Evolutionary conservation across 139 green algal species (phyloP), one percentile per base, ranked within the genome.

Genomic region (Auxenochlorella protothecoides): DNA sequence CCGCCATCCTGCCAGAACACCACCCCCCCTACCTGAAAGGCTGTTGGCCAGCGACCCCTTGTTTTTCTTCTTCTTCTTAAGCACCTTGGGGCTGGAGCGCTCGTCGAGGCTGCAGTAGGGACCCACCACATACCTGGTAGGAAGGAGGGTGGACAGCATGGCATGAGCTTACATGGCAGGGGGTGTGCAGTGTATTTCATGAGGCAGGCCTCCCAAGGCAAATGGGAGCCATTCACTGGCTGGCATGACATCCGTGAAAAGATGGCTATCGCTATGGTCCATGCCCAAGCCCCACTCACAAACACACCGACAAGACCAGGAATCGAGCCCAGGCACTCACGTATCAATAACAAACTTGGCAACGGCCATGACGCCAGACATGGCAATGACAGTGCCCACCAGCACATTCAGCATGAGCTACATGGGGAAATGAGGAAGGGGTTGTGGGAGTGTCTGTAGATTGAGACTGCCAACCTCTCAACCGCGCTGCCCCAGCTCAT

Each of bases 61-160:
- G 15, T 79, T 79, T 74, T 90, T 90, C 72, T 90, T 86, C 75
- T 85, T 85, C 64, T 87, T 86, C 27, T 14, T 57, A 3, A 16
- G 11, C 10, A 59, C 44, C 60, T 80, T 73, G 44, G 61, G 27
- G 53, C 52, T 10, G 61, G 65, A 63, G 44, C 68, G 44, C 52
- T 52, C 55, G 9, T 79, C 70, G 4, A 76, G 60, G 0, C 61
- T 57, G 78, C 74, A 72, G 70, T 77, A 81, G 12, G 72, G 54
- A 6, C 74, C 74, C 44, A 77, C 72, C 60, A 81, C 72, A n/a
- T 71, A 5, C 63, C 72, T 76, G 72, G n/a, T 66, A 10, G 16
- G 56, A 6, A 5, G 13, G 10, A 64, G n/a, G n/a, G 56, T 3
- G n/a, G 68, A 3, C 62, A 44, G 27, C 27, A 44, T 44, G 27